phyloP scores from a whole-genome alignment of 2,329 filamentous ascomycete species.

The Colletotrichum sidae region DNA sequence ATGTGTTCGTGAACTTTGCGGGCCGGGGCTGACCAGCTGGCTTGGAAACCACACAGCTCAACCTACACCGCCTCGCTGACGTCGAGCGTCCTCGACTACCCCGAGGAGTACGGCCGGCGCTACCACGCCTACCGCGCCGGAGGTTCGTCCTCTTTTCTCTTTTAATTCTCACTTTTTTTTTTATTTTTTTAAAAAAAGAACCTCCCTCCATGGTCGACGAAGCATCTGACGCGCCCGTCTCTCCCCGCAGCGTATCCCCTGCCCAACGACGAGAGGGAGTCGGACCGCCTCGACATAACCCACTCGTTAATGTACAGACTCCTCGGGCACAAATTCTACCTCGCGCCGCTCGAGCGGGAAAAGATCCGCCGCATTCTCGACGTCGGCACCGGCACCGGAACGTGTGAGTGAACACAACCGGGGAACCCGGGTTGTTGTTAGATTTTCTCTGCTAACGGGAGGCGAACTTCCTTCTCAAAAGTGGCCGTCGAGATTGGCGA shows the following conservation, averaged over 20 bases:
- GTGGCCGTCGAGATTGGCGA: constrained; percentile 36
- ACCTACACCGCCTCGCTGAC: background rate
- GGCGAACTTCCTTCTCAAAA: background rate
- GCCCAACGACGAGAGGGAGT: background rate
- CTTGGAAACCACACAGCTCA: too few relatives aligned
- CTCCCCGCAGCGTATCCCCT: too few relatives aligned
- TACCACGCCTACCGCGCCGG: background rate
- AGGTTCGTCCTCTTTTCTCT: background rate
- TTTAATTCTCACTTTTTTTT: background rate
- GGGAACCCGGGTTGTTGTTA: background rate
- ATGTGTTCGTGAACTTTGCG: too few relatives aligned
- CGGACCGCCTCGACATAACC: background rate
- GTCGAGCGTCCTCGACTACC: background rate
- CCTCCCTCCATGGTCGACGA: background rate
- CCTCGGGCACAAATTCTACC: background rate
- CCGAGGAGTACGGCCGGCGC: background rate
- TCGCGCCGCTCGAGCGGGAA: background rate
- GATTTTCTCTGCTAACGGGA: background rate
- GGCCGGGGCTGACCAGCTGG: too few relatives aligned
- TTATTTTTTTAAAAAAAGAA: background rate
- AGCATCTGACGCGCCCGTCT: background rate
- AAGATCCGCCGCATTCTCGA: background rate
- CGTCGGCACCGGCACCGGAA: background rate
- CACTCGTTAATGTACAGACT: background rate
- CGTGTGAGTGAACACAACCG: background rate